Base-by-base conservation (phyloP, 225 moss, liverwort and hornwort genomes). In the Physcomitrium patens region DNA sequence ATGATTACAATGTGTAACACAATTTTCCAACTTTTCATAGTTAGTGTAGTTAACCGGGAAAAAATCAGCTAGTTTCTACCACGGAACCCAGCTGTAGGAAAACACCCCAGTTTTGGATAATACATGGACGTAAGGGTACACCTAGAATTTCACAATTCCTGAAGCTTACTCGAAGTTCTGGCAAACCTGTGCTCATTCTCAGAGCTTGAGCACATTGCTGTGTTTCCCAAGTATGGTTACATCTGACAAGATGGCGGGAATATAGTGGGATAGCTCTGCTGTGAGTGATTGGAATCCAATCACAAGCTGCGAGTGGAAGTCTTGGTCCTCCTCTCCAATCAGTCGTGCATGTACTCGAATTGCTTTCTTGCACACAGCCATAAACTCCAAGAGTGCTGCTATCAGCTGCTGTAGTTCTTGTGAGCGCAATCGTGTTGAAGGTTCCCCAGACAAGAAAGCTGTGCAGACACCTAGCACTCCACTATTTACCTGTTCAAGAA, bases 391-490 rank as follows among this genome's bases (percentile, higher is more conserved):
- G 50, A 96, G 81, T 49, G 96, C 96, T 77, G 94, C 89, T 75
- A 94, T 94, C 64, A 96, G 89, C 83, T 96, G 94, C 83, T 94
- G 96, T 65, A 94, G 94, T 80, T 96, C 96, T 81, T 96, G 96
- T 70, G 96, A 91, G 50, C 96, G 88, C 46, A 96, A 76, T 69
- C 91, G 89, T 59, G 91, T 89, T 71, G 90, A 87, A 28, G 82
- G 91, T 80, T 94, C 96, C 68, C 86, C 96, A 41, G 96, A 96
- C 81, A 96, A 85, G 81, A 96, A 96, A 69, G 96, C 94, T 57
- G 94, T 92, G 86, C 96, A 96, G 69, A 96, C 96, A 43, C 96
- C 96, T 71, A 94, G 86, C 49, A 96, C 88, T 58, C 96, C 96
- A 79, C 96, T 96, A 76, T 96, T 96, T 23, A 96, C 96, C 96